Evolutionary conservation across 2,329 filamentous ascomycete genomes (phyloP), one percentile per base, ranked within the genome.

Genomic region (Nothophoma quercina): DNA sequence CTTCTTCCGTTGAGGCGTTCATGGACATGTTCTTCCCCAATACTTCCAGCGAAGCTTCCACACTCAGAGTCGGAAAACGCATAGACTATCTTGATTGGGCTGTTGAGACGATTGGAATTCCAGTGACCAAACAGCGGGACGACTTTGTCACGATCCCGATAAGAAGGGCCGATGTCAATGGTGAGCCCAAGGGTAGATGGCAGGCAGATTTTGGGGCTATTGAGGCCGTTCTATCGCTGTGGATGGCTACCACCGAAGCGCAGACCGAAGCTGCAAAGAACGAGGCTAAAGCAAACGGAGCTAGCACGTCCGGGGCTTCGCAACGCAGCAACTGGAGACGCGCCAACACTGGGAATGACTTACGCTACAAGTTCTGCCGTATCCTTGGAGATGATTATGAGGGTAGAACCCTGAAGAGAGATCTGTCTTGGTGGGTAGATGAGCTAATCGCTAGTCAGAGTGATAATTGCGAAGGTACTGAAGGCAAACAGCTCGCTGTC

Each of bases 351-450:
- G 39, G 23, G 5, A 30, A 7, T 3, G 28, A 34, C 21, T 19
- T 34, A 7, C 30, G 25, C 10, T 28, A 29, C 26, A 10, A 32
- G 19, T 50, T 21, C n/a, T 38, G 47, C 16, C 32, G 47, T 5
- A 36, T 50, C 23, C 29, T 50, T 28, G 47, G 47, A n/a, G 47
- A 43, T 13, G 19, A 50, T 16, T 43, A 28, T n/a, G 22, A 43
- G 5, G 32, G 43, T 15, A 30, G 28, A 16, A 15, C 32, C 15
- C 18, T 50, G 30, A 50, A 43, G 38, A 16, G 47, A 23, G 39
- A 50, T 29, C 21, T 50, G 3, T 29, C 39, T 12, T 50, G 47
- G 47, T 50, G 47, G 47, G 39, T 50, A 5, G 30, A 29, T 16
- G 38, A 50, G 18, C 7, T 21, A 8, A 19, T 43, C 7, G 30